Evolutionary conservation across 208 protist genomes (phyloP), one percentile per base, ranked within the genome.

Genomic region (Acanthamoeba culbertsoni): DNA sequence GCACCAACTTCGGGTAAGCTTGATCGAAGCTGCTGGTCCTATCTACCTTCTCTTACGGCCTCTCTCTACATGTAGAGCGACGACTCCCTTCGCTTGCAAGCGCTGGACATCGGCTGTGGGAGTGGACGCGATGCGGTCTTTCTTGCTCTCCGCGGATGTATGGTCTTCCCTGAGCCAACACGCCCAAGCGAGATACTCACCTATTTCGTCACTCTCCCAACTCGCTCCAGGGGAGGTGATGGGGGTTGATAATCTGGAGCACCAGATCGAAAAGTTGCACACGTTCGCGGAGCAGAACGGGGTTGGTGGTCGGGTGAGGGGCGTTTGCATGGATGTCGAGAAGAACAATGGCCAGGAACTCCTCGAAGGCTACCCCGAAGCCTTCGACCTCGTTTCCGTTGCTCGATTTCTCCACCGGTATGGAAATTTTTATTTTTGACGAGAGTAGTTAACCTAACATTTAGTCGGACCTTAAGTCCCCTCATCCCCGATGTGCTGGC

Each of bases 121-220:
- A 62, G 77, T n/a, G 77, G 77, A 43, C 77, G 77, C 48, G 77
- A 86, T 86, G 77, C 31, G 1, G 77, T 86, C 3, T 86, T 86
- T n/a, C 77, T 86, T 51, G 77, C 77, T 5, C 28, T 86, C 20
- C 77, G 77, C 45, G 77, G 77, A 42, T 77, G 68, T 77, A 77
- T 40, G 1, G 1, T 26, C 59, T 35, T 65, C 26, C 55, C 5
- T 63, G 12, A 14, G n/a, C n/a, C n/a, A n/a, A n/a, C n/a, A n/a
- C n/a, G n/a, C n/a, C n/a, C n/a, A n/a, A n/a, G n/a, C n/a, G n/a
- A n/a, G n/a, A n/a, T n/a, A n/a, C n/a, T n/a, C n/a, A n/a, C n/a
- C n/a, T n/a, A n/a, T n/a, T n/a, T n/a, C n/a, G n/a, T n/a, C n/a
- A 7, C 59, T 68, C 59, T 8, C 28, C 20, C 31, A 26, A 68